These are phyloP conservation scores for Daldinia vernicosa DNA, from an alignment of 495 filamentous ascomycete genomes.

Conservation along the genomic window DNA sequence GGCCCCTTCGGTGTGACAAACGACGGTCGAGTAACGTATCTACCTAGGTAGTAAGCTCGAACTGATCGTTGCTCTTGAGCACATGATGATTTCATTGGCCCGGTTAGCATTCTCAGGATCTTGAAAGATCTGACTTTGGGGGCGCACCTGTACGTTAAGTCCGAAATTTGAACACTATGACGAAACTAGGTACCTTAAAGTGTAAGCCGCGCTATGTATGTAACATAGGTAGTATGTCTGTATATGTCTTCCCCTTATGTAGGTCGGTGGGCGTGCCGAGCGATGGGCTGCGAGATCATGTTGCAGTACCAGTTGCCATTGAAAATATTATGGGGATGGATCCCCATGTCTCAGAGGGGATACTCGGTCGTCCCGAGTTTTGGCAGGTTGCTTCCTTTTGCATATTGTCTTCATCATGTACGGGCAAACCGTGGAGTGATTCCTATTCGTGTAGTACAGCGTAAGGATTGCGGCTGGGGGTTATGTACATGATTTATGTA, in stretches of 20 bases:
- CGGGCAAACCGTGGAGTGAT: not conserved
- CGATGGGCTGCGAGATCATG: constrained; percentile 27
- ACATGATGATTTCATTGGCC: constrained; percentile 27
- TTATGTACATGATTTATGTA: not conserved
- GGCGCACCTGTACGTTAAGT: constrained; percentile 18
- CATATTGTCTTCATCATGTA: not conserved
- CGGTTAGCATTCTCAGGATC: constrained; percentile 35
- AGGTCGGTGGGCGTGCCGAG: constrained; percentile 19
- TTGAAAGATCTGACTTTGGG: constrained; percentile 33
- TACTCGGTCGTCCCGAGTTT: constrained; percentile 30
- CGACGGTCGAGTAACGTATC: constrained; percentile 6
- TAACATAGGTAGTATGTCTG: constrained; percentile 1
- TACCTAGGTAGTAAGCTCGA: constrained; percentile 15
- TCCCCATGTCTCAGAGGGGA: not conserved
- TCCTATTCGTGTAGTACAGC: not conserved
- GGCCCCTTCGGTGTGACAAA: constrained; percentile 18
- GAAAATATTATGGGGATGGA: constrained; percentile 6
- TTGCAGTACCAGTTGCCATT: constrained; percentile 13
- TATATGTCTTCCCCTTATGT: not conserved
- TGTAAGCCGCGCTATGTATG: constrained; percentile 10
- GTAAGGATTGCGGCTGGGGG: not conserved
- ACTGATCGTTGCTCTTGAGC: constrained; percentile 3
- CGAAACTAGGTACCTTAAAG: constrained; percentile 11
- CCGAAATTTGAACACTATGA: constrained; percentile 22
- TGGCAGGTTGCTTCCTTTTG: not conserved